Conservation (phyloP, 202 grass and related monocot species). For the Musa balbisiana region DNA sequence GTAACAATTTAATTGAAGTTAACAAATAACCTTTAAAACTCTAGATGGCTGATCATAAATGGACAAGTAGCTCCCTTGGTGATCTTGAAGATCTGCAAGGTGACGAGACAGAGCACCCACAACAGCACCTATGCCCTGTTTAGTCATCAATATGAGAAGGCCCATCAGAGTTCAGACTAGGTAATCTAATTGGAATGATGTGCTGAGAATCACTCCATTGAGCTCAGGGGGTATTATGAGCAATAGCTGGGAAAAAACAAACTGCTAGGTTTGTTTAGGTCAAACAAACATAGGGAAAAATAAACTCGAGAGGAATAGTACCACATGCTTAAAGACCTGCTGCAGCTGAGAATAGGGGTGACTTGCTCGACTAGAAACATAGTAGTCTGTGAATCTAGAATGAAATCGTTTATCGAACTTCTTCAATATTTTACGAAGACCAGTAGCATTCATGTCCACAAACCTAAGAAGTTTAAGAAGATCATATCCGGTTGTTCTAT, state of each 20-base stretch:
- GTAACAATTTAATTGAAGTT: not conserved
- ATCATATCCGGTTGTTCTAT: conserved; percentile 60
- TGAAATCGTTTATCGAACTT: conserved; percentile 86
- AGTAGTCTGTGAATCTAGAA: conserved; percentile 83
- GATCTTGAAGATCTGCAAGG: conserved; percentile 69
- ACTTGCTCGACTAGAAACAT: conserved; percentile 76
- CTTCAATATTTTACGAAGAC: conserved; percentile 87
- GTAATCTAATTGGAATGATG: not conserved
- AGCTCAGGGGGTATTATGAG: not conserved
- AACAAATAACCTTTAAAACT: conserved; percentile 40
- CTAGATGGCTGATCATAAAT: conserved; percentile 83
- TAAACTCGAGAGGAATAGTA: conserved; percentile 25
- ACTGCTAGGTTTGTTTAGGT: no score
- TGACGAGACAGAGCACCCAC: conserved; percentile 81
- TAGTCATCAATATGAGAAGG: not conserved
- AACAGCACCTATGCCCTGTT: conserved; percentile 76
- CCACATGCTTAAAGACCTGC: conserved; percentile 97
- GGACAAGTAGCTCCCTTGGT: conserved; percentile 62
- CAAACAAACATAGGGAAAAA: not conserved
- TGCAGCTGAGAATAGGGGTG: conserved; percentile 94
- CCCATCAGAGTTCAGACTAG: not conserved
- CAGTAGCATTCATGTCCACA: conserved; percentile 87
- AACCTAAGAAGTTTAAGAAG: conserved; percentile 80
- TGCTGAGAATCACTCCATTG: not conserved
- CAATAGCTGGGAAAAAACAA: no score